A percentile compares a stretch with the other conserved stretches of the same genome.
Evolutionary conservation across 2,329 filamentous ascomycete genomes (phyloP).

Genomic region (Penicillium hesseltinei): DNA sequence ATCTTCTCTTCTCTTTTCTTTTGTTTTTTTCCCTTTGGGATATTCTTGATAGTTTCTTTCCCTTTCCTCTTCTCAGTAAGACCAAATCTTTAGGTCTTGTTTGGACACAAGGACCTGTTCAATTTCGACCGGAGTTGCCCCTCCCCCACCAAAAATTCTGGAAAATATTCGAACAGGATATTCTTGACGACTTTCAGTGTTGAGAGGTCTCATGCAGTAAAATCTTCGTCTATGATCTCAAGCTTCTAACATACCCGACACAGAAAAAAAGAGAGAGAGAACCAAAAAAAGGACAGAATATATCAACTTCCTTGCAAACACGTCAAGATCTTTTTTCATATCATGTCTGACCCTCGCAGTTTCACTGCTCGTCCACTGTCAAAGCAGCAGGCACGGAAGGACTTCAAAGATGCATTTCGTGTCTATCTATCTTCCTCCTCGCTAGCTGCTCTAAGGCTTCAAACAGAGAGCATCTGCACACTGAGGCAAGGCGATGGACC

Average conservation of each 20-base stretch:
- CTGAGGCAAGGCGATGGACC: constrained; percentile 37
- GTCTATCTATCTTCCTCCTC: constrained; percentile 57
- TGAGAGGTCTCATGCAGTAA: background rate
- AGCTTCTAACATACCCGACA: background rate
- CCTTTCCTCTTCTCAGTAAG: background rate
- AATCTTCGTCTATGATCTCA: background rate
- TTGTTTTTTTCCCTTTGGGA: background rate
- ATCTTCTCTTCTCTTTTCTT: background rate
- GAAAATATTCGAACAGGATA: background rate
- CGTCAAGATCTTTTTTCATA: background rate
- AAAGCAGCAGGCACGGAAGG: constrained; percentile 46
- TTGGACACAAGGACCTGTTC: background rate
- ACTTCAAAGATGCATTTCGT: constrained; percentile 59
- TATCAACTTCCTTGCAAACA: background rate
- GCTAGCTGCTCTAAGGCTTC: constrained; percentile 55
- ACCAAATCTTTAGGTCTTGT: background rate
- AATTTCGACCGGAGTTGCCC: background rate
- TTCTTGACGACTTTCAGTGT: background rate
- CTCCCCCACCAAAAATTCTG: constrained; percentile 4
- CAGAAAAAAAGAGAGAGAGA: background rate
- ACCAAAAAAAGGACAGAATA: background rate
- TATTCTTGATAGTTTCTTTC: background rate
- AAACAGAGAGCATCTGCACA: constrained; percentile 58
- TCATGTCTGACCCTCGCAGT: constrained; percentile 40
- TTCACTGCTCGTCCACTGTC: constrained; percentile 58